Conservation (phyloP, 495 filamentous ascomycete genomes). For the Penicillium tannophilum region DNA sequence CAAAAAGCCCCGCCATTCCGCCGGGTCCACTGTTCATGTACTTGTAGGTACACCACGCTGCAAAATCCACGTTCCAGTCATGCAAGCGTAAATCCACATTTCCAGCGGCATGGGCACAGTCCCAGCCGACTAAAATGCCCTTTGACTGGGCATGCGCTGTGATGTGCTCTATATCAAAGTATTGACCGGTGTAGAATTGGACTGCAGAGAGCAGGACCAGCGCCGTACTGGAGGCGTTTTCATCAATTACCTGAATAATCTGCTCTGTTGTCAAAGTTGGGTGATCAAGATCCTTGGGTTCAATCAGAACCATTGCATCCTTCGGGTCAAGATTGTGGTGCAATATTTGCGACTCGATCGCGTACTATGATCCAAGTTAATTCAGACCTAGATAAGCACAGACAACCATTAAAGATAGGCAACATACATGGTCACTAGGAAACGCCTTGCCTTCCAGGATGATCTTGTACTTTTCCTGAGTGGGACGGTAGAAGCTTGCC, state of each 20-base stretch:
- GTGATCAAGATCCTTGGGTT: slow-evolving; percentile 55
- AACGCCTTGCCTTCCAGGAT: slow-evolving; percentile 94
- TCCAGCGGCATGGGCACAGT: slow-evolving; percentile 91
- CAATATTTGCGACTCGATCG: slow-evolving; percentile 81
- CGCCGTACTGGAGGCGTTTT: slow-evolving; percentile 75
- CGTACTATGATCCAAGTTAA: slow-evolving; percentile 63
- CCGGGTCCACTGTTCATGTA: slow-evolving; percentile 94
- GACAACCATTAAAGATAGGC: not conserved
- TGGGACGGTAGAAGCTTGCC: slow-evolving; percentile 88
- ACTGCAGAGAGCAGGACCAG: slow-evolving; percentile 85
- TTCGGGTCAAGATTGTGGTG: slow-evolving; percentile 72
- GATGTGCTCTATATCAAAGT: slow-evolving; percentile 83
- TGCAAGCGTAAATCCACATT: slow-evolving; percentile 84
- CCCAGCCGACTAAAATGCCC: slow-evolving; percentile 85
- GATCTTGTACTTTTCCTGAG: slow-evolving; percentile 76
- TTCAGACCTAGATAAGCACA: slow-evolving; percentile 3
- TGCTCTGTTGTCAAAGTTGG: slow-evolving; percentile 68
- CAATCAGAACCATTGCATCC: slow-evolving; percentile 74
- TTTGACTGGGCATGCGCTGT: slow-evolving; percentile 76
- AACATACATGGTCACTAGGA: slow-evolving; percentile 81
- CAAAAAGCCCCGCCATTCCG: slow-evolving; percentile 82
- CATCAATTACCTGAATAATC: slow-evolving; percentile 73
- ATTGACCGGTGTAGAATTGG: slow-evolving; percentile 94
- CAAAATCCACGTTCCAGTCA: slow-evolving; percentile 94
- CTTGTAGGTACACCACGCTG: slow-evolving; percentile 97